Base-by-base conservation (phyloP, 2,329 filamentous ascomycete species). In the Colletotrichum truncatum region DNA sequence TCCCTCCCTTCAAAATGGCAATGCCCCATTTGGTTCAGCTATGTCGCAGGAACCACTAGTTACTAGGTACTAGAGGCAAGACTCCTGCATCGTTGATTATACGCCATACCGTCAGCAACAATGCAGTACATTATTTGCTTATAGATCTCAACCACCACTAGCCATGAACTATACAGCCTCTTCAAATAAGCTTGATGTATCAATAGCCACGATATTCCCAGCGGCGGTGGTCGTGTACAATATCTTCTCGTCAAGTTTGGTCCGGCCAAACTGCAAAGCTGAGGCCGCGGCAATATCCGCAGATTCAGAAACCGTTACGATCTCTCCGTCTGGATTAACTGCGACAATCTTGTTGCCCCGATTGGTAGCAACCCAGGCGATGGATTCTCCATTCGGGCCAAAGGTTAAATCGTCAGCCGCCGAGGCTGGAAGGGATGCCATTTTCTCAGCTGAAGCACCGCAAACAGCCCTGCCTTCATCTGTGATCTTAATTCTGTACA, bases 321-420 rank as follows among this genome's bases (percentile, higher is more conserved):
- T n/a, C n/a, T 61, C 43, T 0, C 66, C 60, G 9, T 46, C 41
- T 4, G 65, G 59, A 2, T 16, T 25, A 9, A 70, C 32, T 4
- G 59, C 57, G 2, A 68, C 16, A 6, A 70, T 5, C 4, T 55
- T 51, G 38, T 67, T 67, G 16, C 63, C 67, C 10, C 16, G 48
- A 21, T 69, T 68, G 7, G 70, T 71, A 9, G 32, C 58, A 7
- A 56, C 68, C 52, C 66, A 73, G 4, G 68, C 43, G 2, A 55
- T 60, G 9, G 9, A 5, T 2, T 55, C 57, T 4, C 52, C 55
- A 10, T 25, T 11, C 0, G 62, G 23, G 2, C 57, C 67, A n/a
- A 73, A 57, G 3, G 51, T 54, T 26, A 73, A 72, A 36, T 71
- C 70, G 36, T 74, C 72, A 7, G 62, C 46, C 30, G 67, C 67